Base-by-base conservation (phyloP, 768 basidiomycete genomes). In the Phylloporus scabripes region DNA sequence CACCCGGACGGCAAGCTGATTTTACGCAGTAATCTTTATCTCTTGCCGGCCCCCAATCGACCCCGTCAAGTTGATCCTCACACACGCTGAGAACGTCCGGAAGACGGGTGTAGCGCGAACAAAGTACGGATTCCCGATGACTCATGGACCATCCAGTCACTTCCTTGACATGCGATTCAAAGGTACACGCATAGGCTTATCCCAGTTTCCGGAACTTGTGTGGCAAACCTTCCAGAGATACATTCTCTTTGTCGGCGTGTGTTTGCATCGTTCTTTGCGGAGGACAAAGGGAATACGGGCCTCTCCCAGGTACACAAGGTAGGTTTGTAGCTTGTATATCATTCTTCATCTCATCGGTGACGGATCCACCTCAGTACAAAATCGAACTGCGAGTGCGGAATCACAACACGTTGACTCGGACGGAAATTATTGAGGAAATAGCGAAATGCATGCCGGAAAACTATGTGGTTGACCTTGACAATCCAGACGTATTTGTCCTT, bases 11-110 rank as follows among this genome's bases (percentile, higher is more conserved):
- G 24, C 24, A 31, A 12, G 18, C 44, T 57, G 28, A 54, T 31
- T 20, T 48, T 29, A 15, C 29, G 34, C 7, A 92, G 89, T 90
- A 12, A 69, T 88, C 23, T 90, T 89, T 63, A 84, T 92, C 39
- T 83, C 87, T 9, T 91, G 86, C 64, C 85, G 79, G 64, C 72
- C 81, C 1, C 89, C 89, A 0, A 74, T 90, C 20, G 82, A 92
- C 60, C 87, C 90, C 1, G 82, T 91, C 17, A 71, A 79, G 53
- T 70, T 92, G 15, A 79, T 88, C 23, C 60, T 76, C 17, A 78
- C 77, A 43, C 79, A 88, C 56, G 70, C 91, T 7, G 70, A 80
- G 50, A 79, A 78, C 47, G 77, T 91, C 2, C 66, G 80, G 50
- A 67, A 64, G 15, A 84, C 83, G 2, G 86, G 87, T 3, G 65